Percentiles rank a stretch among this genome's conserved stretches.
Evolutionary conservation across 2,329 filamentous ascomycete species (phyloP).

Genomic region (Drechmeria coniospora): DNA sequence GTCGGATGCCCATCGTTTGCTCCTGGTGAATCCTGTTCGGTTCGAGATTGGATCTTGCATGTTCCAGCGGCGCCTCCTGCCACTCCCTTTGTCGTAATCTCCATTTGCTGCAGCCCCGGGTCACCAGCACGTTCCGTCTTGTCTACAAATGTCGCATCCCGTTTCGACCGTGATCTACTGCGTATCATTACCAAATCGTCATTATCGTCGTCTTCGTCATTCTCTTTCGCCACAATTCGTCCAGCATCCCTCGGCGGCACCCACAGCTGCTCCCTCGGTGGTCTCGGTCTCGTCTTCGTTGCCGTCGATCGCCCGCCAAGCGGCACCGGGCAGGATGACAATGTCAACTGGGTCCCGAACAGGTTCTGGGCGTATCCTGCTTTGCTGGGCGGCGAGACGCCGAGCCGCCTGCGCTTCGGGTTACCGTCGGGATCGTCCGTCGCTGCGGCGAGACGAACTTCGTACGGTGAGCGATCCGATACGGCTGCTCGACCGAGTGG

Average conservation of each 20-base stretch:
- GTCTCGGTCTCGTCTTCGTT: conserved; percentile 8
- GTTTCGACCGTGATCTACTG: too few relatives aligned
- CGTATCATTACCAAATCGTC: too few relatives aligned
- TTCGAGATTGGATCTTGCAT: too few relatives aligned
- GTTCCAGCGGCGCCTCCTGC: too few relatives aligned
- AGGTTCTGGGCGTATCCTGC: conserved; percentile 17
- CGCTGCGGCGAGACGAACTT: conserved; percentile 15
- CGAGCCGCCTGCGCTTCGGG: conserved; percentile 13
- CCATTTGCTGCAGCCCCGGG: not conserved
- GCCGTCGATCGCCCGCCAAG: conserved; percentile 6
- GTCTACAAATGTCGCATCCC: too few relatives aligned
- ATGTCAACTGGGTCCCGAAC: conserved; percentile 18
- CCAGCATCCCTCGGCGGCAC: too few relatives aligned
- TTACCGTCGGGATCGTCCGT: conserved; percentile 2
- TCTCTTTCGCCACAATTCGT: too few relatives aligned
- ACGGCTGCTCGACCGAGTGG: conserved; percentile 18
- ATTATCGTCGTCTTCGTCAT: not conserved
- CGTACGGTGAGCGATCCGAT: conserved; percentile 18
- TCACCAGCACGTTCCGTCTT: not conserved
- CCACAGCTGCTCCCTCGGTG: not conserved
- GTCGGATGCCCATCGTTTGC: too few relatives aligned
- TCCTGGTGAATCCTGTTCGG: too few relatives aligned
- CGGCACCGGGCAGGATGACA: conserved; percentile 10
- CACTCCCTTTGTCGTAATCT: too few relatives aligned
- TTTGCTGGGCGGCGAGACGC: conserved; percentile 17